Percentiles rank a stretch among this genome's conserved stretches.
phyloP scores from a whole-genome alignment of 371 early-diverging fungal species.

The Aphelidium insulamus region DNA sequence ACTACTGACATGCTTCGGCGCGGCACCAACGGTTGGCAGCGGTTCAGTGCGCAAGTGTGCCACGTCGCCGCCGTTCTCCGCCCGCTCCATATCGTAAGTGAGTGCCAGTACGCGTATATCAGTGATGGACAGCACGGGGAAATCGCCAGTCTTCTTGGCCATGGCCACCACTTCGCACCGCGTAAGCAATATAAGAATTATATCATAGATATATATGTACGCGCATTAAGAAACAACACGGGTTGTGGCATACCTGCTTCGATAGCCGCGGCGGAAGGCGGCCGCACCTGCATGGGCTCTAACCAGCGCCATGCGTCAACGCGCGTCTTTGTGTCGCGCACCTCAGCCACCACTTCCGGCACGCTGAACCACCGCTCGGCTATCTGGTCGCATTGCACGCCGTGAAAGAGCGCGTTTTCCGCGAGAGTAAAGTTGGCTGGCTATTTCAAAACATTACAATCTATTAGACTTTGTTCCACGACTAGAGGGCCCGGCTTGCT shows the following conservation, averaged over 20 bases:
- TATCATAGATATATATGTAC: neutral
- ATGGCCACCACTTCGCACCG: constrained; percentile 10
- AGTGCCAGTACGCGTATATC: constrained; percentile 23
- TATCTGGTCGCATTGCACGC: too few relatives aligned
- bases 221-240: too few relatives aligned
- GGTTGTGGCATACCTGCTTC: constrained; percentile 9
- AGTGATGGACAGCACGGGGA: constrained; percentile 9
- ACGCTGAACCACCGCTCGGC: constrained; percentile 11
- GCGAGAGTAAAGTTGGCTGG: too few relatives aligned
- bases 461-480: too few relatives aligned
- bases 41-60: constrained; percentile 10
- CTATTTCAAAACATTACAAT: too few relatives aligned
- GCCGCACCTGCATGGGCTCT: constrained; percentile 5
- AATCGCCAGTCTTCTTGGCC: constrained; percentile 25
- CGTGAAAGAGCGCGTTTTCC: too few relatives aligned
- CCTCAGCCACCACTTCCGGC: constrained; percentile 19
- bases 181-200: neutral
- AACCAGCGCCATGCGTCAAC: constrained; percentile 5
- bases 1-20: too few relatives aligned
- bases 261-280: constrained; percentile 16
- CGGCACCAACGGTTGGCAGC: too few relatives aligned
- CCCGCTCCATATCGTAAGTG: constrained; percentile 17
- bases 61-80: constrained; percentile 10
- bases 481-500: too few relatives aligned
- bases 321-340: constrained; percentile 12